Base-by-base conservation (phyloP, 176 grass and related monocot species). In the Oryza glumipatula region DNA sequence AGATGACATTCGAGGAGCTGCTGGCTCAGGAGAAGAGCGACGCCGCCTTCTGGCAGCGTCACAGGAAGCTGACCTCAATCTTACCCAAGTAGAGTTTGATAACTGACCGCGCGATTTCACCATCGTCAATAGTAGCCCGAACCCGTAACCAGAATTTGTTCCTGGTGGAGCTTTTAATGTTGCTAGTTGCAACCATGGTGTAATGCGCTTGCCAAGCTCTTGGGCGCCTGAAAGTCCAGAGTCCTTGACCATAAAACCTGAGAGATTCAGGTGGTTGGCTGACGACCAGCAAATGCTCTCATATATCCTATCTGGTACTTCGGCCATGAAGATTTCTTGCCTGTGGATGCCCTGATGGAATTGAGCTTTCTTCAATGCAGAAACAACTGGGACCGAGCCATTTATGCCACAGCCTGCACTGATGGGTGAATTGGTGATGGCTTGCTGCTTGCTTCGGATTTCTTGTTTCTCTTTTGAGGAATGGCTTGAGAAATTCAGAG, bases 11-110 rank as follows among this genome's bases (percentile, higher is more conserved):
- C 5, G 96, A 98, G 80, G 96, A 98, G 61, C 52, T 98, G 73
- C 88, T 98, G 72, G 96, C 93, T 39, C 84, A 86, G 82, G 93
- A 98, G 94, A 96, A 98, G 86, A 83, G 94, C 78, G 96, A 98
- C 63, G 87, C 86, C 3, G 86, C 86, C 9, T 95, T 98, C 80
- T 98, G 96, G 96, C 88, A 93, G 86, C 94, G 7, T 63, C 76
- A 90, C 13, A 88, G 93, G 12, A 98, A 89, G 82, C 58, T 86
- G 78, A 90, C 91, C 73, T 92, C 88, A 23, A 68, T 75, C 70
- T 78, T 85, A 60, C 81, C 73, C 80, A 89, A 88, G 76, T 80
- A 82, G 80, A 64, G 14, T 21, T 35, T 60, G 76, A 11, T 9
- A 65, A 66, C 24, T n/a, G 47, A 46, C 16, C 9, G 35, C 26